Evolutionary conservation across 331 rosid genomes (phyloP), one percentile per base, ranked within the genome.

Genomic region (Quercus phellos): DNA sequence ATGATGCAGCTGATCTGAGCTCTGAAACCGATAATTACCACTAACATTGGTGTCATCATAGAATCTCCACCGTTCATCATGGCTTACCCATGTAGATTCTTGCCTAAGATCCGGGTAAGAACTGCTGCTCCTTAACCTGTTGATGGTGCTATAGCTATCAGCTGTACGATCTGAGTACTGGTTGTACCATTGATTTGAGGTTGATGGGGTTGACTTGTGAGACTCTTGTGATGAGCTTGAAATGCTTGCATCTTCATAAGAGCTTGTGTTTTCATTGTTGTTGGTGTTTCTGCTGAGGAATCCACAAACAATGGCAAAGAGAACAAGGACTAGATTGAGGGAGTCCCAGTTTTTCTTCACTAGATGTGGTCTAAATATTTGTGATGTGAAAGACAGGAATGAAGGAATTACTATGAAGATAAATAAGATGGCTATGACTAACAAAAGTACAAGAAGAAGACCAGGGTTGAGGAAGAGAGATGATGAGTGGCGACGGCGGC

Each of bases 41-140:
- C 56, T 70, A 75, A 94, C 74, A 10, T 73, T 82, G 42, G 85
- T 88, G 12, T 92, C 97, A 3, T 94, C 98, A 68, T 76, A 59
- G 79, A 86, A 94, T 55, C 90, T 80, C 97, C 92, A 80, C 59
- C 84, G 77, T 54, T 90, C 93, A 26, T 91, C 86, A 34, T 74
- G 80, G 14, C 42, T 22, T 7, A 59, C 59, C 91, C 88, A 83
- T 1, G 81, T 56, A 68, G 89, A 83, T 19, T 90, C 96, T 81
- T 84, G 96, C 16, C 96, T 87, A 55, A 94, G 93, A 92, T 94
- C 95, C 0, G 98, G 98, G 84, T 94, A 86, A 19, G 98, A 94
- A 42, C 87, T 90, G 79, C 94, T 77, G 75, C 90, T 92, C 75
- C 90, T 92, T 84, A 92, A 29, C 73, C 93, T 79, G 70, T 70